Percentiles rank a stretch among this genome's conserved stretches.
Evolutionary conservation across 1,139 yeast species (phyloP).

Genomic region (Geotrichum macrosporum): DNA sequence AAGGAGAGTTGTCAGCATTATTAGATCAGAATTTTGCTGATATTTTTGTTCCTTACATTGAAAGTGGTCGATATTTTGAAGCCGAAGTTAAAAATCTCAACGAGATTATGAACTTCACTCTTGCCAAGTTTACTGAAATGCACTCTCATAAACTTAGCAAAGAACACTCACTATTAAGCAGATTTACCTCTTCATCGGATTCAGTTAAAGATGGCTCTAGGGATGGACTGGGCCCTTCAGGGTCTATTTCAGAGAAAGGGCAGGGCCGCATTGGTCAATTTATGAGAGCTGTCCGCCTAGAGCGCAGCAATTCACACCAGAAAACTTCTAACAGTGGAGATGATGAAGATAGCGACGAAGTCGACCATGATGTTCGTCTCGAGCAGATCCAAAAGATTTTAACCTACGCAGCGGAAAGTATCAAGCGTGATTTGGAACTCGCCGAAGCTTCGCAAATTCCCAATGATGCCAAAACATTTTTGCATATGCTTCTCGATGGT

Average conservation of each 20-base stretch:
- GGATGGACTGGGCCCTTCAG: constrained; percentile 8
- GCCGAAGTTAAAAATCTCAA: constrained; percentile 69
- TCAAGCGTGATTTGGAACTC: constrained; percentile 73
- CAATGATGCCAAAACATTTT: constrained; percentile 59
- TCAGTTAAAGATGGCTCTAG: constrained; percentile 5
- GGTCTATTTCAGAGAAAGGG: constrained; percentile 22
- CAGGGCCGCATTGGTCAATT: constrained; percentile 35
- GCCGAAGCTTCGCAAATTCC: constrained; percentile 57
- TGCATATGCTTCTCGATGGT: constrained; percentile 64
- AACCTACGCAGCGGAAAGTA: constrained; percentile 70
- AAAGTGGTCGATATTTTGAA: constrained; percentile 65
- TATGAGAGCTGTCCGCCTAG: constrained; percentile 34
- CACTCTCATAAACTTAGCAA: constrained; percentile 27
- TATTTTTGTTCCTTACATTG: constrained; percentile 65
- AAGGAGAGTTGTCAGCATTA: constrained; percentile 49
- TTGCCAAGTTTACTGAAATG: constrained; percentile 28
- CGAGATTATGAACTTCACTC: constrained; percentile 48
- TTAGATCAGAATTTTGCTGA: constrained; percentile 72
- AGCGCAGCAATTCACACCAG: constrained; percentile 25
- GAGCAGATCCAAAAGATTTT: constrained; percentile 58
- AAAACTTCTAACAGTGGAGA: constrained; percentile 5
- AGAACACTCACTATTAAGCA: constrained; percentile 31
- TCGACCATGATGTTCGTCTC: constrained; percentile 24
- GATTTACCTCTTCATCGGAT: constrained; percentile 29
- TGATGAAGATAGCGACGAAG: constrained; percentile 22